Base-by-base conservation (phyloP, 371 early-diverging fungal genomes). In the Rhizopus arrhizus region DNA sequence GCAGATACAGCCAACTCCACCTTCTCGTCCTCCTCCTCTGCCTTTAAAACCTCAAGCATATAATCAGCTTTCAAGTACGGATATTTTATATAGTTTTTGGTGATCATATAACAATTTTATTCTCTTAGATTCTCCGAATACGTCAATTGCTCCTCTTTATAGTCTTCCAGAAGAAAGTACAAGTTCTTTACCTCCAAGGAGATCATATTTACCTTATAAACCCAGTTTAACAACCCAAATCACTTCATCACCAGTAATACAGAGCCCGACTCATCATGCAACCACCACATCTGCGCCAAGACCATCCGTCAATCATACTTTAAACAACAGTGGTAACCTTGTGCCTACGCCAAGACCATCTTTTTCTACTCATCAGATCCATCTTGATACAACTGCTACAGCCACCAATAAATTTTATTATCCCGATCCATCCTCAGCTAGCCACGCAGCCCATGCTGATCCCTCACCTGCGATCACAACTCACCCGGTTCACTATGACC, bases 1-100 rank as follows among this genome's bases (percentile, higher is more conserved):
- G 35, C 33, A 36, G 15, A 22, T n/a, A 28, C 16, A 35, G 15
- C 12, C 49, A 22, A 5, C 33, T 40, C 28, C 38, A 7, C 72
- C 72, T n/a, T 68, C 72, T 28, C 68, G 68, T 10, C 72, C 72
- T n/a, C 72, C 72, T 28, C 68, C 72, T 15, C 57, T 72, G 42
- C 72, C 72, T 0, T 38, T 45, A 29, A 68, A 68, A 22, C 72
- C 72, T 3, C 49, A 43, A 51, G 68, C 53, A 11, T 72, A 72
- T 46, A 51, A 65, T 59, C 53, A 56, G 5, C 3, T 10, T 8
- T 48, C 29, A 48, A 29, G 48, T 48, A 29, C 7, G 29, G 5
- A 48, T 9, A 22, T 22, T 22, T 22, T 22, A 22, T 22, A 22
- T 22, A 22, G 22, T 22, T 22, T 22, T 22, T 22, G 22, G 2